These are phyloP conservation scores for Heterobasidion parviporum DNA, from an alignment of 1,284 basidiomycete genomes.

Conservation along the genomic window DNA sequence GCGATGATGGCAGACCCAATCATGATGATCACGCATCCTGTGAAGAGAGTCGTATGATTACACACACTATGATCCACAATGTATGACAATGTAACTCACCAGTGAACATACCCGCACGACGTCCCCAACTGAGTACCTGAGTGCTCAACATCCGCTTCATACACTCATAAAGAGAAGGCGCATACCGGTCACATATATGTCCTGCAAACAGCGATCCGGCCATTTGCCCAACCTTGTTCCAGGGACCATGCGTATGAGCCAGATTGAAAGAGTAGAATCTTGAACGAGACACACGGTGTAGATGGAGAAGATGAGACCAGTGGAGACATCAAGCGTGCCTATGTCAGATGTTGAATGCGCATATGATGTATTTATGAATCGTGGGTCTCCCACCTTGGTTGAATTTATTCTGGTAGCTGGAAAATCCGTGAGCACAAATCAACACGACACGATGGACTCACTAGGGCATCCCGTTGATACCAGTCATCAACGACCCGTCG, in stretches of 20 bases:
- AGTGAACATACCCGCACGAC: constrained; percentile 23
- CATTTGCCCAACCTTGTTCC: constrained; percentile 14
- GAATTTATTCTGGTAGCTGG: constrained; percentile 3
- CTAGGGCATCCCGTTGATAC: constrained; percentile 13
- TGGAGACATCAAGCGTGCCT: constrained; percentile 10
- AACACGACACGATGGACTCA: background rate
- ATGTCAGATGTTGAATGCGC: background rate
- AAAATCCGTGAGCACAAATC: background rate
- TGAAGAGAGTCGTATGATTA: background rate
- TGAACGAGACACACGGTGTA: constrained; percentile 7
- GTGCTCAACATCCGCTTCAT: too few relatives aligned
- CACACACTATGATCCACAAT: too few relatives aligned
- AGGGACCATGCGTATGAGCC: background rate
- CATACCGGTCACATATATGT: constrained; percentile 10
- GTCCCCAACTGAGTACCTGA: constrained; percentile 16
- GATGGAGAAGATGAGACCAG: constrained; percentile 16
- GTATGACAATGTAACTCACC: constrained; percentile 6
- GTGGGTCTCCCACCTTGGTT: background rate
- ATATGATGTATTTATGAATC: background rate
- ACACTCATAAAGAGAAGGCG: background rate
- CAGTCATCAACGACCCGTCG: constrained; percentile 11
- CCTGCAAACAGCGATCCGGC: constrained; percentile 17
- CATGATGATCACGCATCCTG: constrained; percentile 9
- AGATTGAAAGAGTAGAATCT: background rate
- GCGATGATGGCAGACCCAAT: constrained; percentile 19